These are phyloP conservation scores for Arthrobotrys sinensis DNA, from an alignment of 2,329 filamentous ascomycete genomes.

Conservation along the genomic window DNA sequence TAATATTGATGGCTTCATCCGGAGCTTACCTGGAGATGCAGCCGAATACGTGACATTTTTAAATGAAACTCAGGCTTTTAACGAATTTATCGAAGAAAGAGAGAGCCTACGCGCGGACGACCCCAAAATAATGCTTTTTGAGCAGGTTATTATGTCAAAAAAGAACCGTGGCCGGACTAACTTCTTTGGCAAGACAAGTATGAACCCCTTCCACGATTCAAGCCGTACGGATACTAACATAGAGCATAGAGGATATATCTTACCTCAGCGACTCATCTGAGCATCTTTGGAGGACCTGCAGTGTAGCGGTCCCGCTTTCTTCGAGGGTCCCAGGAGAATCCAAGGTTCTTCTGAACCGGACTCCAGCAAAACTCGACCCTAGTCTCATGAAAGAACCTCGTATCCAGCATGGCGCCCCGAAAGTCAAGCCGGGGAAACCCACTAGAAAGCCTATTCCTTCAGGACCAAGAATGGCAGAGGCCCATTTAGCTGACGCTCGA, in stretches of 20 bases:
- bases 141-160: conserved; percentile 87
- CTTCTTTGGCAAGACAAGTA: conserved; percentile 75
- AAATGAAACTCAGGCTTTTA: conserved; percentile 80
- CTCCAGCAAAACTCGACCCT: conserved; percentile 87
- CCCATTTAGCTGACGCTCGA: conserved; percentile 4
- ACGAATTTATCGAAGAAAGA: conserved; percentile 87
- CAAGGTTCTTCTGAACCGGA: conserved; percentile 69
- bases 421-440: conserved; percentile 68
- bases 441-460: conserved; percentile 60
- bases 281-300: conserved; percentile 82
- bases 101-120: conserved; percentile 77
- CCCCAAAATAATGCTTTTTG: conserved; percentile 81
- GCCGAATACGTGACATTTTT: conserved; percentile 76
- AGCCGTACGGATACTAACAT: conserved; percentile 64
- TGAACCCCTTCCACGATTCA: conserved; percentile 66
- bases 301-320: conserved; percentile 70
- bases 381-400: conserved; percentile 92
- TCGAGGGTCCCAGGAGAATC: conserved; percentile 71
- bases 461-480: conserved; percentile 68
- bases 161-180: conserved; percentile 76
- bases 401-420: conserved; percentile 88
- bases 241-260: conserved; percentile 67
- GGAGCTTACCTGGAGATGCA: conserved; percentile 76
- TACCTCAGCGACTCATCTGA: conserved; percentile 82
- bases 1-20: conserved; percentile 78